phyloP scores from a whole-genome alignment of 441 rosid genomes.

The Manihot esculenta region DNA sequence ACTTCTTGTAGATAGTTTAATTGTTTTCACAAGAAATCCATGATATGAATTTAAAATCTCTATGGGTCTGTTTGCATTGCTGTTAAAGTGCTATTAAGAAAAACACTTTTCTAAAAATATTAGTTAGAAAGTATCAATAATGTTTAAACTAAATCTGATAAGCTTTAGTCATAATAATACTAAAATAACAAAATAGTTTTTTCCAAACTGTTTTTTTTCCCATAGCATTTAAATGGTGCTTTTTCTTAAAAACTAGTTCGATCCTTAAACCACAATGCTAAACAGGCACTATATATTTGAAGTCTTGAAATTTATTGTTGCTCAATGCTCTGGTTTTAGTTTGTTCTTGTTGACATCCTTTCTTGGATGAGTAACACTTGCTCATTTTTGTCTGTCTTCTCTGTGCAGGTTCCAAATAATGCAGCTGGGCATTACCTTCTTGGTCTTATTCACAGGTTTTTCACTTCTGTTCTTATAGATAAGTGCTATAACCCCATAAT shows the following conservation, averaged over 20 bases:
- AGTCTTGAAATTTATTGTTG: background rate
- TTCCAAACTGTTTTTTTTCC: too few relatives aligned
- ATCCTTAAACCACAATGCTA: too few relatives aligned
- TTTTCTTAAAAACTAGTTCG: too few relatives aligned
- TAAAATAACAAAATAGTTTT: too few relatives aligned
- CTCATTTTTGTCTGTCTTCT: slow-evolving; percentile 19
- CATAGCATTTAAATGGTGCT: too few relatives aligned
- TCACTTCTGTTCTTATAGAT: slow-evolving; percentile 3
- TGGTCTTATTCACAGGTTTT: slow-evolving; percentile 87
- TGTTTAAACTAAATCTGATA: too few relatives aligned
- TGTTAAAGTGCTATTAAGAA: too few relatives aligned
- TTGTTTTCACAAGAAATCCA: background rate
- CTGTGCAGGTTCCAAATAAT: slow-evolving; percentile 81
- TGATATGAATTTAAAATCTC: background rate
- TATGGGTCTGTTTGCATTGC: too few relatives aligned
- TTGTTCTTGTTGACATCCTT: slow-evolving; percentile 1
- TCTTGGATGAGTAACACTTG: slow-evolving; percentile 15
- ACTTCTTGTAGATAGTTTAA: background rate
- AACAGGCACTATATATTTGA: background rate
- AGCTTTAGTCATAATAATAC: too few relatives aligned
- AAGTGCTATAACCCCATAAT: background rate
- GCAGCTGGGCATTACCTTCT: slow-evolving; percentile 97
- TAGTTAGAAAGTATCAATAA: too few relatives aligned
- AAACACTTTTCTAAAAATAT: too few relatives aligned
- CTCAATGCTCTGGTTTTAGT: background rate